Percentiles rank a stretch among this genome's conserved stretches.
phyloP scores from a whole-genome alignment of 495 filamentous ascomycete genomes.

The Podospora pseudopauciseta region DNA sequence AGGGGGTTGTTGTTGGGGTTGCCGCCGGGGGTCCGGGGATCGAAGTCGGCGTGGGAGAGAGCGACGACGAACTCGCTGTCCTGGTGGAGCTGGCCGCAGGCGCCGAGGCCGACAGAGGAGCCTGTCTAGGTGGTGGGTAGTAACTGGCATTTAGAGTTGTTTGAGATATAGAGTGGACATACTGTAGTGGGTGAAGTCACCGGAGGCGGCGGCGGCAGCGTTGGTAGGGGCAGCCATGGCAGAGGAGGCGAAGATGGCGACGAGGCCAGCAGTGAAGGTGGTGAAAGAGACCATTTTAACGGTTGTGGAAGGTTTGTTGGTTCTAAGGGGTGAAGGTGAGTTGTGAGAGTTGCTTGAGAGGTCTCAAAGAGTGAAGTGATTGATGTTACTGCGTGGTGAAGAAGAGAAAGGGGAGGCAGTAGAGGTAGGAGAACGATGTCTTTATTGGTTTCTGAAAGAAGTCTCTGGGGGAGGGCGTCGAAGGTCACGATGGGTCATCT shows the following conservation, averaged over 20 bases:
- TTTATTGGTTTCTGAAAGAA: too few species aligned
- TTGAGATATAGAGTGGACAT: not conserved
- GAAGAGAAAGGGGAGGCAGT: too few species aligned
- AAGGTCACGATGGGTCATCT: too few species aligned
- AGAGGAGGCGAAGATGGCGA: not conserved
- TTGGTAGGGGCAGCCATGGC: not conserved
- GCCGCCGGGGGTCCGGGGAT: conserved; percentile 25
- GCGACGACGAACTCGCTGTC: conserved; percentile 3
- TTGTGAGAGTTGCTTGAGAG: too few species aligned
- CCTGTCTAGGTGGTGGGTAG: not conserved
- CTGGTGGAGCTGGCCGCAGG: conserved; percentile 7
- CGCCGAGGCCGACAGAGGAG: conserved; percentile 3
- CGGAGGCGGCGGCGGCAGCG: not conserved
- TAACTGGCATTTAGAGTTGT: not conserved
- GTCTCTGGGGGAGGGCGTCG: too few species aligned
- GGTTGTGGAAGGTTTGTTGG: not conserved
- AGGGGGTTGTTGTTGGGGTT: conserved; percentile 34
- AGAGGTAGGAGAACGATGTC: too few species aligned
- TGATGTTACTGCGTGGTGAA: too few species aligned
- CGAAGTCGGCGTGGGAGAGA: conserved; percentile 7
- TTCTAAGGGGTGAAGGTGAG: not conserved
- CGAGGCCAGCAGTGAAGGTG: not conserved
- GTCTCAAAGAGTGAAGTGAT: too few species aligned
- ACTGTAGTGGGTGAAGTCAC: not conserved
- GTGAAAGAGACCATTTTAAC: conserved; percentile 3